Evolutionary conservation across 2,329 filamentous ascomycete genomes (phyloP).

Genomic region (Sarocladiaceae sp.): DNA sequence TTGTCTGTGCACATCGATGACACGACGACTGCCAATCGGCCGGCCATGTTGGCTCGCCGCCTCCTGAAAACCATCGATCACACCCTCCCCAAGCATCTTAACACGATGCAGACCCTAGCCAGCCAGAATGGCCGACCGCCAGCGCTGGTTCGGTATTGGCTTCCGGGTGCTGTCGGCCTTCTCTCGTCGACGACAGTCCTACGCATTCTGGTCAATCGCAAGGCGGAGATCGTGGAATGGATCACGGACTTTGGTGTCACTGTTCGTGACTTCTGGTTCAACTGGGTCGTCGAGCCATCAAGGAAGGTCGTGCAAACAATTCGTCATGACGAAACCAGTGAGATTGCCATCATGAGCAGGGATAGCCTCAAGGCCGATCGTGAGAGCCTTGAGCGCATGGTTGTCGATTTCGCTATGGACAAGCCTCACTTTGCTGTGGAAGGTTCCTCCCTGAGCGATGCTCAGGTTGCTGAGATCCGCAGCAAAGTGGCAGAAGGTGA

Average conservation of each 20-base stretch:
- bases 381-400: conserved; percentile 93
- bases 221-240: conserved; percentile 76
- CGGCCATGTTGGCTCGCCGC: conserved; percentile 59
- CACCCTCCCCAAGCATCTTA: conserved; percentile 64
- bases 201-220: conserved; percentile 68
- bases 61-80: conserved; percentile 65
- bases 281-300: conserved; percentile 88
- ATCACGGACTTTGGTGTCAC: conserved; percentile 75
- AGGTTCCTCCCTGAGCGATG: conserved; percentile 52
- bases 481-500: conserved; percentile 85
- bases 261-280: conserved; percentile 84
- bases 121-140: conserved; percentile 71
- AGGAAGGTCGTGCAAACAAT: conserved; percentile 87
- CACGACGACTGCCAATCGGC: conserved; percentile 39
- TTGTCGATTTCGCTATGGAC: conserved; percentile 89
- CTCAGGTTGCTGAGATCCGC: conserved; percentile 70
- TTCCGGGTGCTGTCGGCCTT: conserved; percentile 66
- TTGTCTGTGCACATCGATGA: conserved; percentile 49
- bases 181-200: conserved; percentile 86
- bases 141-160: conserved; percentile 78
- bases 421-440: conserved; percentile 61
- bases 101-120: conserved; percentile 51
- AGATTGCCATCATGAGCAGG: conserved; percentile 95
- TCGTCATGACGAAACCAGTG: conserved; percentile 84
- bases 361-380: conserved; percentile 86